Conservation (phyloP, 2,329 filamentous ascomycete species). For the Colletotrichum tofieldiae region DNA sequence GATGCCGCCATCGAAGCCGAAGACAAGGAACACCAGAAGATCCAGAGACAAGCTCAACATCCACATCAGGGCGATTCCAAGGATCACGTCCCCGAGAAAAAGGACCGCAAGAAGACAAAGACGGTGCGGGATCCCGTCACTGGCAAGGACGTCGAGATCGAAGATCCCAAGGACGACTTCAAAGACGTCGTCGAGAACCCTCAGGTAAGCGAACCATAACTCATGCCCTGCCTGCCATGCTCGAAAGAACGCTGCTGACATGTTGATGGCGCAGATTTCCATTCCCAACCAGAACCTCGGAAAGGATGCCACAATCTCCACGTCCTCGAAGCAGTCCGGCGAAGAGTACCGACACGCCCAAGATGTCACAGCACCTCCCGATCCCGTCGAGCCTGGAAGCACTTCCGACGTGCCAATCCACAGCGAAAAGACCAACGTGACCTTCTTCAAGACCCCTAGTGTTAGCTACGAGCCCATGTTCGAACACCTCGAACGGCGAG, state of each 20-base stretch:
- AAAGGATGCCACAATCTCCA: slow-evolving; percentile 81
- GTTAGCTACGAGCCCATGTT: slow-evolving; percentile 94
- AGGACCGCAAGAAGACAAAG: slow-evolving; percentile 69
- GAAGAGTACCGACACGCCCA: slow-evolving; percentile 88
- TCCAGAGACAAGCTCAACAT: background rate
- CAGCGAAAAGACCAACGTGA: slow-evolving; percentile 95
- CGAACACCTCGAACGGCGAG: slow-evolving; percentile 79
- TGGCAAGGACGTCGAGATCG: slow-evolving; percentile 87
- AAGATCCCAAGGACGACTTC: slow-evolving; percentile 81
- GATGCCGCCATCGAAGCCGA: slow-evolving; percentile 80
- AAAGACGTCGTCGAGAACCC: slow-evolving; percentile 82
- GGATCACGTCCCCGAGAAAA: slow-evolving; percentile 58
- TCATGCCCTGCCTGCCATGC: too few relatives aligned
- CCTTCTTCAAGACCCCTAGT: slow-evolving; percentile 94
- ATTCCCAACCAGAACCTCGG: slow-evolving; percentile 92
- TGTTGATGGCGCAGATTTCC: slow-evolving; percentile 69
- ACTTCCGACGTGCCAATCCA: slow-evolving; percentile 96
- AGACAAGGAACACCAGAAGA: slow-evolving; percentile 55
- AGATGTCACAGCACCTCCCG: slow-evolving; percentile 91
- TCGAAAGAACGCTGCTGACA: background rate
- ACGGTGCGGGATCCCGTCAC: slow-evolving; percentile 90
- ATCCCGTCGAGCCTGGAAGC: slow-evolving; percentile 84
- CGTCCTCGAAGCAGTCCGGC: slow-evolving; percentile 78
- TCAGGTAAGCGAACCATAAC: slow-evolving; percentile 62
- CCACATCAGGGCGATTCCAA: slow-evolving; percentile 51